Evolutionary conservation across 2,329 filamentous ascomycete species (phyloP).

Genomic region (Alternaria infectoria): DNA sequence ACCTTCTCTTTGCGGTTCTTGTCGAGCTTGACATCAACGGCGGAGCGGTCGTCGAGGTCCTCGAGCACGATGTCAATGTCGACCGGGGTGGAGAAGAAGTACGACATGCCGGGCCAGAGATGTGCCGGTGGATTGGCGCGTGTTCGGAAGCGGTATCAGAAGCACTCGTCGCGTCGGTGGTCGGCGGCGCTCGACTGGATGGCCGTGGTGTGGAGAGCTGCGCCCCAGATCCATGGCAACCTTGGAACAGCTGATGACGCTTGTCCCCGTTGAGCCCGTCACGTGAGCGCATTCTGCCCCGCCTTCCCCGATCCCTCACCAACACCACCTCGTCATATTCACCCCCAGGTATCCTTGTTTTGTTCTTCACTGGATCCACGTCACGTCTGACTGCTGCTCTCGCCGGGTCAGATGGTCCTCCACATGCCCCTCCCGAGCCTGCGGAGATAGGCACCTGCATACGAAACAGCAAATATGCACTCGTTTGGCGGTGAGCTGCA

Average conservation of each 20-base stretch:
- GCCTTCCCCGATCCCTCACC: neutral
- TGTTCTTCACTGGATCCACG: slow-evolving; percentile 17
- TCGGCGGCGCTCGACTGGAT: slow-evolving; percentile 23
- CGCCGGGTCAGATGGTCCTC: slow-evolving; percentile 3
- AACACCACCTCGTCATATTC: slow-evolving; percentile 1
- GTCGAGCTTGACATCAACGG: slow-evolving; percentile 97
- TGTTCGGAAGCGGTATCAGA: neutral
- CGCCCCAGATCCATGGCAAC: slow-evolving; percentile 22
- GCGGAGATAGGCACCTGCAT: slow-evolving; percentile 10
- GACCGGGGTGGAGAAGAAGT: slow-evolving; percentile 91
- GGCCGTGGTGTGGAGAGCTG: slow-evolving; percentile 12
- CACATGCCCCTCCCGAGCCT: neutral
- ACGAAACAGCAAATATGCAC: slow-evolving; percentile 1
- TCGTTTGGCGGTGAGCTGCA: slow-evolving; percentile 21
- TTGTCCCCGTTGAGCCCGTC: slow-evolving; percentile 10
- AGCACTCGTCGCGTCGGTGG: slow-evolving; percentile 14
- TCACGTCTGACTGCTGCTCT: slow-evolving; percentile 18
- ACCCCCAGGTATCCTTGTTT: slow-evolving; percentile 5
- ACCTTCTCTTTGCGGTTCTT: slow-evolving; percentile 98
- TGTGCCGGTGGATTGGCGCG: neutral
- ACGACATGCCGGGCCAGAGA: slow-evolving; percentile 71
- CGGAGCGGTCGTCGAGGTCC: slow-evolving; percentile 89
- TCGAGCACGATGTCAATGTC: slow-evolving; percentile 99
- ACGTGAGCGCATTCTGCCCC: slow-evolving; percentile 19
- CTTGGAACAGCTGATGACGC: slow-evolving; percentile 18